Evolutionary conservation across 2,329 filamentous ascomycete species (phyloP).

Genomic region (Alternaria burnsii): DNA sequence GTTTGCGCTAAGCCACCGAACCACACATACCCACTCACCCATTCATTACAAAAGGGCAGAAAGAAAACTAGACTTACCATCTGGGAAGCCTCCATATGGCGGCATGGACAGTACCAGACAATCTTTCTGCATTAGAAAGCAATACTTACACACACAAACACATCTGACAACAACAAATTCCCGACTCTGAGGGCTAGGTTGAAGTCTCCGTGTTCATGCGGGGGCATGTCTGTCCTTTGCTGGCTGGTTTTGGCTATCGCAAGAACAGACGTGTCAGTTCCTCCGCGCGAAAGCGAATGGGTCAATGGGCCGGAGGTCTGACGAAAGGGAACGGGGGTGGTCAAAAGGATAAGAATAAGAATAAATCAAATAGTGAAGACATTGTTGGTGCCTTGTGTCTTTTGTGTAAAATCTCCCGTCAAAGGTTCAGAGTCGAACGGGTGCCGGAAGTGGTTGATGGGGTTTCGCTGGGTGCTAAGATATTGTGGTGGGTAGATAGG

Average conservation of each 20-base stretch:
- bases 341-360: no score
- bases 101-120: not conserved
- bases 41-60: not conserved
- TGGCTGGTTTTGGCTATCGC: not conserved
- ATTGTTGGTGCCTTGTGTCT: not conserved
- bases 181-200: slow-evolving; percentile 46
- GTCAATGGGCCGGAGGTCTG: not conserved
- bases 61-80: not conserved
- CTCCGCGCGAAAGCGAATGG: not conserved
- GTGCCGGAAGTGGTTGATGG: not conserved
- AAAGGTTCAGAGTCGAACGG: not conserved
- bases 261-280: not conserved
- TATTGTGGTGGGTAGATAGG: not conserved
- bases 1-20: not conserved
- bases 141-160: slow-evolving; percentile 46
- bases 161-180: slow-evolving; percentile 48
- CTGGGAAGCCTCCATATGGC: not conserved
- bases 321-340: not conserved
- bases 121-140: not conserved
- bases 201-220: not conserved
- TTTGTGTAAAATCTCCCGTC: not conserved
- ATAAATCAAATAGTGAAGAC: not conserved
- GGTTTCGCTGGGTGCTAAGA: not conserved
- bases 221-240: not conserved
- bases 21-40: not conserved